Conservation (phyloP, 495 filamentous ascomycete genomes). For the Ramalina intermedia region DNA sequence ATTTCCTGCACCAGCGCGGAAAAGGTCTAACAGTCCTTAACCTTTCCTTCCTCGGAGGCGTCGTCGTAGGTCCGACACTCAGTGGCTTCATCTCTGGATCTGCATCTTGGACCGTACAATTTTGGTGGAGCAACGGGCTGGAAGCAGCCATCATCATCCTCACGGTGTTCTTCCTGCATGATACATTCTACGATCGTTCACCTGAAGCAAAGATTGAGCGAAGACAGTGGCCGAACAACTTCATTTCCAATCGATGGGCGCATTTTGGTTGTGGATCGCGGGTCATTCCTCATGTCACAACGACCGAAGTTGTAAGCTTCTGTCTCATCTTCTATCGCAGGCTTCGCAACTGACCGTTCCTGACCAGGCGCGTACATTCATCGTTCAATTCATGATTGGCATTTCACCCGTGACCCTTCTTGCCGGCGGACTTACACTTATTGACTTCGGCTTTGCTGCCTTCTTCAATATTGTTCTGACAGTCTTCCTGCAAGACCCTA, state of each 20-base stretch:
- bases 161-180: background rate
- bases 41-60: constrained; percentile 27
- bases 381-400: constrained; percentile 21
- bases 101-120: constrained; percentile 29
- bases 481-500: constrained; percentile 25
- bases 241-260: background rate
- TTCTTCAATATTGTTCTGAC: constrained; percentile 22
- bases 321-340: no score
- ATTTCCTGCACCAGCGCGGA: constrained; percentile 32
- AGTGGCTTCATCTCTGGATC: constrained; percentile 29
- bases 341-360: no score
- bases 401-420: constrained; percentile 21
- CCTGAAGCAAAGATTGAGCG: no score
- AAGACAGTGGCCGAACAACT: background rate
- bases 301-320: background rate
- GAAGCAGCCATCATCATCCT: constrained; percentile 22
- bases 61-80: constrained; percentile 29
- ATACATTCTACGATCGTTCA: background rate
- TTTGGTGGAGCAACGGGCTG: constrained; percentile 34
- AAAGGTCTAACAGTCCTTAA: constrained; percentile 30
- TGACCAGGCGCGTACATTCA: background rate
- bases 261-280: background rate
- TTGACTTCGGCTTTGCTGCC: constrained; percentile 25
- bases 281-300: background rate
- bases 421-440: constrained; percentile 14